These are phyloP conservation scores for Nakaseomyces glabratus DNA, from an alignment of 1,139 yeast genomes.

Conservation along the genomic window DNA sequence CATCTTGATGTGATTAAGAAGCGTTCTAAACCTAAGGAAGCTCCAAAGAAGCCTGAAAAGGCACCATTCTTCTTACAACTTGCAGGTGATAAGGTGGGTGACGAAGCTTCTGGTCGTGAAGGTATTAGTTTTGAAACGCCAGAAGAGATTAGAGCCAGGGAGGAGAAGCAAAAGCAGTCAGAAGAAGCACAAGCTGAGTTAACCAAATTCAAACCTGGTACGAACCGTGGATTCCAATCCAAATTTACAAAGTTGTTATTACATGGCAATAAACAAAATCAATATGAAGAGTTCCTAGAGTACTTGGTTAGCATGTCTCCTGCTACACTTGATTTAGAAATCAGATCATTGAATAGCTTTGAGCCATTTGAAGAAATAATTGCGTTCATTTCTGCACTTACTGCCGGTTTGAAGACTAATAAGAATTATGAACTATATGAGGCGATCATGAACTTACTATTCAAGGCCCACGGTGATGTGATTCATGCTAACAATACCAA, in stretches of 20 bases:
- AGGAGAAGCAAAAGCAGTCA: constrained; percentile 13
- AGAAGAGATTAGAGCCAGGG: constrained; percentile 13
- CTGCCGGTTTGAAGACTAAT: constrained; percentile 49
- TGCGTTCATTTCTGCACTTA: constrained; percentile 56
- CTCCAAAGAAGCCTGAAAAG: constrained; percentile 76
- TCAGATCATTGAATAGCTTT: constrained; percentile 63
- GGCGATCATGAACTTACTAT: constrained; percentile 68
- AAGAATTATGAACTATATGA: constrained; percentile 42
- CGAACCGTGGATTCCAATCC: constrained; percentile 49
- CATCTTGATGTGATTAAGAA: constrained; percentile 77
- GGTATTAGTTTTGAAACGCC: constrained; percentile 29
- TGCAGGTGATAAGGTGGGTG: constrained; percentile 59
- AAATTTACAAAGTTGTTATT: constrained; percentile 60
- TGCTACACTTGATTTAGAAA: constrained; percentile 72
- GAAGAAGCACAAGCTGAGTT: constrained; percentile 22
- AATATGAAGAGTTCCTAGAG: constrained; percentile 44
- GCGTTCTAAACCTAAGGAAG: constrained; percentile 84
- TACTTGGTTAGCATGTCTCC: constrained; percentile 63
- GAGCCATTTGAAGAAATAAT: constrained; percentile 50
- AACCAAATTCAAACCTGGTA: constrained; percentile 29
- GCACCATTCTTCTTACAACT: constrained; percentile 75
- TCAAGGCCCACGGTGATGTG: constrained; percentile 77
- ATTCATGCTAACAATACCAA: constrained; percentile 41
- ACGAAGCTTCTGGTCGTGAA: constrained; percentile 57
- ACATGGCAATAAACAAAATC: constrained; percentile 22